Percentiles rank a stretch among this genome's conserved stretches.
Conservation (phyloP, 148 eudicot species). For the Cornus controversa region DNA sequence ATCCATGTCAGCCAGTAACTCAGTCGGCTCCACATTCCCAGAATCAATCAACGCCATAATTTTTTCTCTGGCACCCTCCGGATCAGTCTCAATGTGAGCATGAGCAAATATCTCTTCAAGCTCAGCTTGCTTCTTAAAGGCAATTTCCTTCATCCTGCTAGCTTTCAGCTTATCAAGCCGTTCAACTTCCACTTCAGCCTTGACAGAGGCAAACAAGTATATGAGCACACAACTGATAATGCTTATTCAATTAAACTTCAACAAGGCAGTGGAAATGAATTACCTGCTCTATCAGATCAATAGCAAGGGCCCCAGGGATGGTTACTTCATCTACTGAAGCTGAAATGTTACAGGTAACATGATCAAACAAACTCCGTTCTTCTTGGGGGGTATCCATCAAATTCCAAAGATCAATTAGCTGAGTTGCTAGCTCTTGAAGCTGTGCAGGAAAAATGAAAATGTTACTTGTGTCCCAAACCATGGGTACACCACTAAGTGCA, state of each 20-base stretch:
- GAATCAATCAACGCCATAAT: slow-evolving; percentile 81
- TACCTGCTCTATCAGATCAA: slow-evolving; percentile 94
- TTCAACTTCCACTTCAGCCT: slow-evolving; percentile 98
- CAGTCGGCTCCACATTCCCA: slow-evolving; percentile 90
- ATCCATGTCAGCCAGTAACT: slow-evolving; percentile 95
- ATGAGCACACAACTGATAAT: slow-evolving; percentile 1
- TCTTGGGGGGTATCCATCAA: slow-evolving; percentile 85
- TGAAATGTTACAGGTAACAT: slow-evolving; percentile 88
- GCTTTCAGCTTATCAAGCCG: slow-evolving; percentile 93
- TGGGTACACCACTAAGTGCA: too few relatives aligned
- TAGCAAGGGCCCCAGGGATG: slow-evolving; percentile 84
- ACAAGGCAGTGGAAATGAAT: slow-evolving; percentile 3
- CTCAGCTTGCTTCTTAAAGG: slow-evolving; percentile 89
- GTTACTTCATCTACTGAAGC: slow-evolving; percentile 87
- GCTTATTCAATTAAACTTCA: slow-evolving; percentile 6
- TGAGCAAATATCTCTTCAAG: slow-evolving; percentile 89
- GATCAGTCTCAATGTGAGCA: slow-evolving; percentile 92
- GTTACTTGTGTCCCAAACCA: too few relatives aligned
- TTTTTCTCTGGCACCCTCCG: slow-evolving; percentile 82
- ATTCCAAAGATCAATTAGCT: slow-evolving; percentile 91
- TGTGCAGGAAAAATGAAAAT: slow-evolving; percentile 23
- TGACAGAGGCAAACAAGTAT: slow-evolving; percentile 11
- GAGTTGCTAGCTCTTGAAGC: slow-evolving; percentile 94
- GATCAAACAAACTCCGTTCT: slow-evolving; percentile 81
- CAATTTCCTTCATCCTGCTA: slow-evolving; percentile 98